Conservation (phyloP, 1,284 basidiomycete species). For the Lentinus polychrous region DNA sequence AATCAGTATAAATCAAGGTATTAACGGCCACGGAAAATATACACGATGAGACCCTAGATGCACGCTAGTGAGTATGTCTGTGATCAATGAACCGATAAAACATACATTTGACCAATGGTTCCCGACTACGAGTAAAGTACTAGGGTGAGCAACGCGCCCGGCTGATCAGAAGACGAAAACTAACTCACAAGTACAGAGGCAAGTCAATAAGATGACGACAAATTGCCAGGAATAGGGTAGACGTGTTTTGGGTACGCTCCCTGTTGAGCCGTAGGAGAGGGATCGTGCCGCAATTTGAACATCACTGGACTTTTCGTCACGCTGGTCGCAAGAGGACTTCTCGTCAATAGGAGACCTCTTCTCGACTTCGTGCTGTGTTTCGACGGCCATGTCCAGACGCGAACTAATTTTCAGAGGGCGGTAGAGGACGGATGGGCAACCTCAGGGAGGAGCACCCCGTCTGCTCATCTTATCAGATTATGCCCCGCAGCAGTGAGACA, state of each 20-base stretch:
- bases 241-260: slow-evolving; percentile 11
- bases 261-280: slow-evolving; percentile 9
- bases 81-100: not conserved
- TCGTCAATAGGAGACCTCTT: slow-evolving; percentile 19
- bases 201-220: slow-evolving; percentile 24
- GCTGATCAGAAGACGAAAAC: not conserved
- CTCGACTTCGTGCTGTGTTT: slow-evolving; percentile 9
- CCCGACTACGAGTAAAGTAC: slow-evolving; percentile 27
- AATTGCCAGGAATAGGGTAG: slow-evolving; percentile 24
- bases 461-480: slow-evolving; percentile 28
- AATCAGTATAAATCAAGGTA: not conserved
- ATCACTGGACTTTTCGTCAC: slow-evolving; percentile 11
- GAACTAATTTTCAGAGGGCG: slow-evolving; percentile 2
- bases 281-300: slow-evolving; percentile 7
- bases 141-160: slow-evolving; percentile 1
- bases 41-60: slow-evolving; percentile 35
- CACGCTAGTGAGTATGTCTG: not conserved
- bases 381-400: slow-evolving; percentile 11
- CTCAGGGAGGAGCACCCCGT: slow-evolving; percentile 1
- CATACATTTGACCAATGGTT: slow-evolving; percentile 42
- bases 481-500: slow-evolving; percentile 1
- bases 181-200: slow-evolving; percentile 25
- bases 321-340: slow-evolving; percentile 17
- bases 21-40: slow-evolving; percentile 5
- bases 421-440: slow-evolving; percentile 11